Evolutionary conservation across 257 asterid species (phyloP).

Genomic region (Osmanthus fragrans): DNA sequence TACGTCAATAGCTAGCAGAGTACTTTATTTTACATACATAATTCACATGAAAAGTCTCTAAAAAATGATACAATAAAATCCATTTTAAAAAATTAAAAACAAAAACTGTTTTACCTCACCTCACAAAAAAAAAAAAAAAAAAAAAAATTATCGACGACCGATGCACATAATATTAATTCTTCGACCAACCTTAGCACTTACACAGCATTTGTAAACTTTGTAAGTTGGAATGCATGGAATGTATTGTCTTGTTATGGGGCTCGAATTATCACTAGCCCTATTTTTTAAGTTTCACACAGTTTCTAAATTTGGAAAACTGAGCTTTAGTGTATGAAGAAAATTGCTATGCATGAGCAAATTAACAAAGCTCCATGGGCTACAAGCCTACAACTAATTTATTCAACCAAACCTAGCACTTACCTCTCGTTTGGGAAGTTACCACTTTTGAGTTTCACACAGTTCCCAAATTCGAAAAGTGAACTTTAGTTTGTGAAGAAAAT

Average conservation of each 20-base stretch:
- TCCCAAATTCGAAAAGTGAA: neutral
- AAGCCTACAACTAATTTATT: too few species aligned
- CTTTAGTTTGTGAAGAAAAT: neutral
- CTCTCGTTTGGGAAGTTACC: too few species aligned
- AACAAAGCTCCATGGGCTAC: neutral
- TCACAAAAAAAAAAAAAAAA: too few species aligned
- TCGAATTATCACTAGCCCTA: neutral
- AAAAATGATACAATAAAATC: neutral
- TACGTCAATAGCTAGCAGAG: neutral
- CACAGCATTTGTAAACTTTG: neutral
- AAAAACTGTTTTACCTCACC: neutral
- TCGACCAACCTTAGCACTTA: conserved; percentile 18
- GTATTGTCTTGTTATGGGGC: neutral
- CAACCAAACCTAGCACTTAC: too few species aligned
- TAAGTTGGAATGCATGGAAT: neutral
- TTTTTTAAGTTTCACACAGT: neutral
- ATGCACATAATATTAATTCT: neutral
- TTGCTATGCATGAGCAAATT: neutral
- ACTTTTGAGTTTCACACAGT: neutral
- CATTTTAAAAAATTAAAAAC: neutral
- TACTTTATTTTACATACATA: neutral
- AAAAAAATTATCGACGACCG: neutral
- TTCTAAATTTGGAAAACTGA: neutral
- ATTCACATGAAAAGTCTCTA: neutral
- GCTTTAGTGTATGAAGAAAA: neutral